A percentile compares a stretch with the other conserved stretches of the same genome.
These are phyloP conservation scores for Aegilops speltoides DNA, from an alignment of 176 grass and related monocot species.

Conservation along the genomic window DNA sequence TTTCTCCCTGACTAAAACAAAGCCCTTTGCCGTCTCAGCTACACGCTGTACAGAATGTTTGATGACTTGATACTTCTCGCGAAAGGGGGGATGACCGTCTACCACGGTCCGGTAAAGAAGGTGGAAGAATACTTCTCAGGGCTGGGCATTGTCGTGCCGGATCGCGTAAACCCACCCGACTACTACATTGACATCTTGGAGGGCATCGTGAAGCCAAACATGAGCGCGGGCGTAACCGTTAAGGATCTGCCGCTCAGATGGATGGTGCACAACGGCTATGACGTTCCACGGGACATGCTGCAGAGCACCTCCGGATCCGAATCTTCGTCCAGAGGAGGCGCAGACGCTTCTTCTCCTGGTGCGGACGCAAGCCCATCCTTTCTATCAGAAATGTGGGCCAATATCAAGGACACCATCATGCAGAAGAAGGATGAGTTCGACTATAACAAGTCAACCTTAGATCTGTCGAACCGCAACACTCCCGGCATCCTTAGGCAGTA, in stretches of 20 bases:
- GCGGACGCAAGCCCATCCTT: conserved; percentile 13
- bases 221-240: conserved; percentile 34
- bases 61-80: conserved; percentile 88
- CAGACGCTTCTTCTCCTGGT: neutral
- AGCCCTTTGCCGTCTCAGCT: conserved; percentile 41
- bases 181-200: conserved; percentile 97
- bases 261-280: conserved; percentile 88
- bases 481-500: conserved; percentile 76
- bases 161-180: conserved; percentile 90
- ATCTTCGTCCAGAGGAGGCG: conserved; percentile 29
- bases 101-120: conserved; percentile 83
- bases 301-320: conserved; percentile 39
- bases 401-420: conserved; percentile 55
- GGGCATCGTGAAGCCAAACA: conserved; percentile 67
- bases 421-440: conserved; percentile 70
- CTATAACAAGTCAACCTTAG: conserved; percentile 54
- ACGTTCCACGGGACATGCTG: conserved; percentile 86
- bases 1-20: neutral
- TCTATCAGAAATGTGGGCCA: conserved; percentile 41
- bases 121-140: conserved; percentile 89
- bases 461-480: conserved; percentile 62
- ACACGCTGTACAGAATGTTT: conserved; percentile 83
- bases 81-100: conserved; percentile 85
- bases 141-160: conserved; percentile 73
- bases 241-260: conserved; percentile 81